These are phyloP conservation scores for Metrosideros polymorpha DNA, from an alignment of 441 rosid species.

Conservation along the genomic window DNA sequence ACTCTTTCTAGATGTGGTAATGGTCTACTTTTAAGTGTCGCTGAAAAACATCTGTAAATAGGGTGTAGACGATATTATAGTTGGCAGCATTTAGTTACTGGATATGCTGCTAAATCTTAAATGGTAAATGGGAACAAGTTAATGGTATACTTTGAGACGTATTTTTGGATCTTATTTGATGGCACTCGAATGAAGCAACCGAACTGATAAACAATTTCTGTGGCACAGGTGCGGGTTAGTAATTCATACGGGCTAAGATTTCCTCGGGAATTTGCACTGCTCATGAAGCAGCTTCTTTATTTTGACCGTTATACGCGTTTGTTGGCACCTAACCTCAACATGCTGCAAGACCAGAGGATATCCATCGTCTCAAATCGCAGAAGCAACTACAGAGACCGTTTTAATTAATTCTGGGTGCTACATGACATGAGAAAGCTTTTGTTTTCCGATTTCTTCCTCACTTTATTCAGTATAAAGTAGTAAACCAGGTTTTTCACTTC, in stretches of 20 bases:
- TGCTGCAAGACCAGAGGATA: conserved; percentile 95
- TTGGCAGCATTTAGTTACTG: not conserved
- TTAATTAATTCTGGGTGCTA: conserved; percentile 10
- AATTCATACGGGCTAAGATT: conserved; percentile 88
- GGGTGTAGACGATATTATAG: not conserved
- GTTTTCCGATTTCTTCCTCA: not conserved
- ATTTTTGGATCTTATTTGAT: not conserved
- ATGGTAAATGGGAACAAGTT: not conserved
- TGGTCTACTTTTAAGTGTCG: conserved; percentile 1
- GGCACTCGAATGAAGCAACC: not conserved
- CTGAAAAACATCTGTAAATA: not conserved
- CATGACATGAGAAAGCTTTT: not conserved
- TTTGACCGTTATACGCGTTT: conserved; percentile 90
- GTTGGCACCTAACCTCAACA: conserved; percentile 89
- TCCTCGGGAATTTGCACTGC: conserved; percentile 95
- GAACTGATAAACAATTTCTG: not conserved
- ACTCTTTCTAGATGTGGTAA: conserved; percentile 92
- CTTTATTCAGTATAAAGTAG: not conserved
- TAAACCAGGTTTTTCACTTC: not conserved
- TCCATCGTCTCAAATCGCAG: conserved; percentile 61
- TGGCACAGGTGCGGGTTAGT: conserved; percentile 63
- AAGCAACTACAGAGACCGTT: conserved; percentile 33
- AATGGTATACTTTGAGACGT: not conserved
- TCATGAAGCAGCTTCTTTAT: conserved; percentile 90
- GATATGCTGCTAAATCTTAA: not conserved